Evolutionary conservation across 805 yeast genomes (phyloP), one percentile per base, ranked within the genome.

Genomic region (Saitoella complicata): DNA sequence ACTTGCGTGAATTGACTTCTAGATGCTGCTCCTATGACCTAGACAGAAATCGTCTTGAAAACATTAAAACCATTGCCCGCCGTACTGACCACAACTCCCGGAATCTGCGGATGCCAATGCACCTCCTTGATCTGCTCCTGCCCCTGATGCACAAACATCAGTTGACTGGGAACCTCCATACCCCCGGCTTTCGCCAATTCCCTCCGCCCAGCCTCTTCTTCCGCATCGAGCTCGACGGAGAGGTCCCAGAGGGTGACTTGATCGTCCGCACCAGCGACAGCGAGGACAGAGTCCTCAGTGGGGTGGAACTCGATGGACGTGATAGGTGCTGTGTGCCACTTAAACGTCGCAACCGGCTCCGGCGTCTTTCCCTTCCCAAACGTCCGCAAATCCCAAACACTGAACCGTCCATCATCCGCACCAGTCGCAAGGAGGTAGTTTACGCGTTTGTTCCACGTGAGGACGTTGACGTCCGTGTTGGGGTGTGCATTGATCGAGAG

Each of bases 181-280:
- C 91, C 68, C 55, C 87, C 96, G 12, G 51, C 53, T 10, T 63
- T 63, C 53, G 73, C 72, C 37, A 78, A 73, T 55, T 80, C 91
- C 46, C 75, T 72, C 54, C 76, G 73, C 65, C 88, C 96, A 57
- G 80, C 81, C 46, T 82, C 76, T 64, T 88, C 98, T 59, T 88
- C 97, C 59, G 91, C 97, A 62, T 87, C 98, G 3, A 97, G 97
- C 66, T 91, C 98, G 10, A 91, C 98, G 8, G 96, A 88, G 60
- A 91, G 71, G 67, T 91, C 98, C 98, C 98, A 91, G 52, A 91
- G 67, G 1, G 96, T 86, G 6, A 91, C 96, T 5, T 97, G 91
- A 61, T 86, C 86, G 63, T 91, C 98, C 60, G 87, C 97, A 1
- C 94, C 83, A 3, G 93, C 86, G 11, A 88, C 96, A 1, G 97